Percentiles rank a stretch among this genome's conserved stretches.
Conservation (phyloP, 2,329 filamentous ascomycete genomes). For the Verticillium isaacii region DNA sequence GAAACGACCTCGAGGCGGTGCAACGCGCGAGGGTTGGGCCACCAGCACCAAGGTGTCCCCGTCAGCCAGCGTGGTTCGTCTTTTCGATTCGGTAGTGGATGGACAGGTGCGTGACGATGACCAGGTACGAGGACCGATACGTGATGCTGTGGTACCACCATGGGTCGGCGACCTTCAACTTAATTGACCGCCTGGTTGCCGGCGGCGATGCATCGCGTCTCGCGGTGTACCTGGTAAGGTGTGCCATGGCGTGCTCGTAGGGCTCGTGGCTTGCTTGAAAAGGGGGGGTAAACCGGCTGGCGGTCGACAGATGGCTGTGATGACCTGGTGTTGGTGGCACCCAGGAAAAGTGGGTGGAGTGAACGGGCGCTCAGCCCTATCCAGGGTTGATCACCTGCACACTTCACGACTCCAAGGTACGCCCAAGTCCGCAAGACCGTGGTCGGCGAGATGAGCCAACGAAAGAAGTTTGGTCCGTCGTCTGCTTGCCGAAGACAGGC, state of each 20-base stretch:
- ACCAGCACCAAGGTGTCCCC: slow-evolving; percentile 6
- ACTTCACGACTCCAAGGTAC: background rate
- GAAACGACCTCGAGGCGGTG: slow-evolving; percentile 14
- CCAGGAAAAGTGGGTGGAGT: background rate
- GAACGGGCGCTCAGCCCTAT: background rate
- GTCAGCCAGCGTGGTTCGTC: background rate
- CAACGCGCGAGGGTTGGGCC: slow-evolving; percentile 6
- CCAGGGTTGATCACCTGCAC: background rate
- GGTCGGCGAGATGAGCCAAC: background rate
- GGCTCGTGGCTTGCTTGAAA: background rate
- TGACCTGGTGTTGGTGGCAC: background rate
- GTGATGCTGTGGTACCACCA: background rate
- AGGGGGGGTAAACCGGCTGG: background rate
- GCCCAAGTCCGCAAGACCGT: background rate
- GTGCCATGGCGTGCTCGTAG: background rate
- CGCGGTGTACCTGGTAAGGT: background rate
- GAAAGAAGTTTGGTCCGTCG: background rate
- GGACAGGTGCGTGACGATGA: background rate
- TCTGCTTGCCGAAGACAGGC: background rate
- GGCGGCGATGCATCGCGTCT: background rate
- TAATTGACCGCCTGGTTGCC: background rate
- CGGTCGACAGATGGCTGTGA: background rate
- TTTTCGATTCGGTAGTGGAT: background rate
- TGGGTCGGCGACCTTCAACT: background rate
- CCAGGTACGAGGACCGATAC: background rate